Evolutionary conservation across 176 grass and related monocot genomes (phyloP).

Genomic region (Saccharum spontaneum): DNA sequence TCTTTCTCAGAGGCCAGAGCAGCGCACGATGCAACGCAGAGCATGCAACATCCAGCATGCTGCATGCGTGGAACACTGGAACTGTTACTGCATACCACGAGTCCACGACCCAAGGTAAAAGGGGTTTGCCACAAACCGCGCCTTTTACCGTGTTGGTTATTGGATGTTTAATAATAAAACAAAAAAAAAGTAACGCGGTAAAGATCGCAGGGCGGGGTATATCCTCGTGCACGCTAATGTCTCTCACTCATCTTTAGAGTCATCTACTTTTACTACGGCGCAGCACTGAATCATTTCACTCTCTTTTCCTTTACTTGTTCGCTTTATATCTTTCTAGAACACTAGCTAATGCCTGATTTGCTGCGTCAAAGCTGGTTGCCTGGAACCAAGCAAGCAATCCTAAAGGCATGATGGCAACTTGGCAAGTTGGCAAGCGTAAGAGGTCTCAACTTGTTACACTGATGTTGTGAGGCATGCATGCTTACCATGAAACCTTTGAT

Average conservation of each 20-base stretch:
- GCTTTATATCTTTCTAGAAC: conserved; percentile 44
- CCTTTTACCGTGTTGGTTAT: background rate
- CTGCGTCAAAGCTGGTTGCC: conserved; percentile 25
- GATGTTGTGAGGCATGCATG: background rate
- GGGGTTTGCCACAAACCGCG: background rate
- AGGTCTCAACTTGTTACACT: background rate
- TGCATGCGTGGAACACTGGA: background rate
- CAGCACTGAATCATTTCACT: conserved; percentile 5
- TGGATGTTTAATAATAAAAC: background rate
- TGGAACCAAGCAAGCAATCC: conserved; percentile 1
- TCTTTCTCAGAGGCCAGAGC: too few species aligned
- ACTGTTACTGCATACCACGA: conserved; percentile 14
- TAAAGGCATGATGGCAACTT: conserved; percentile 10
- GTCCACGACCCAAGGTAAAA: conserved; percentile 3
- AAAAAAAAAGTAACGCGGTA: conserved; percentile 1
- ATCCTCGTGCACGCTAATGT: conserved; percentile 29
- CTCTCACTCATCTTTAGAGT: conserved; percentile 22
- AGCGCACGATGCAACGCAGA: background rate
- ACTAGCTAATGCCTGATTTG: conserved; percentile 17
- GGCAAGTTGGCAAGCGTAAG: conserved; percentile 17
- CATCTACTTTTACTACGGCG: background rate
- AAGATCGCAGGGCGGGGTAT: background rate
- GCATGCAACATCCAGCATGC: background rate
- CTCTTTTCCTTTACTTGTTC: conserved; percentile 9
- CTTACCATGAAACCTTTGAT: conserved; percentile 96